Evolutionary conservation across 305 asterid genomes (phyloP).

Genomic region (Solanum hybrid): DNA sequence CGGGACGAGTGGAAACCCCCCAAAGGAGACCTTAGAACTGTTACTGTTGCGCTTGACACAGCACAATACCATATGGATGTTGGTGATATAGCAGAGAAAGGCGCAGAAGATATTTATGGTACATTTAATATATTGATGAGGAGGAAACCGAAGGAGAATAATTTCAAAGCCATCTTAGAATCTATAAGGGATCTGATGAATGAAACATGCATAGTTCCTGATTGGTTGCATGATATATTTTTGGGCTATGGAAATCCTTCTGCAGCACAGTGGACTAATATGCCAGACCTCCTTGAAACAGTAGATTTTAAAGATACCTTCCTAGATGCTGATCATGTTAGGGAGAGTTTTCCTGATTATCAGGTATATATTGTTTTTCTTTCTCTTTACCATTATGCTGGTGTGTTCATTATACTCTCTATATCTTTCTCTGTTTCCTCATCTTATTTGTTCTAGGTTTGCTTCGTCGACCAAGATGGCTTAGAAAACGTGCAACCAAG

Average conservation of each 20-base stretch:
- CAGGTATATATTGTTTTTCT: constrained; percentile 39
- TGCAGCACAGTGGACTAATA: constrained; percentile 92
- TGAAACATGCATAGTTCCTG: constrained; percentile 97
- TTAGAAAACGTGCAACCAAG: constrained; percentile 46
- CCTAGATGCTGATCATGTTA: constrained; percentile 81
- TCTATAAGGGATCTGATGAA: constrained; percentile 98
- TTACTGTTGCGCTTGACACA: constrained; percentile 83
- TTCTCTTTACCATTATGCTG: background rate
- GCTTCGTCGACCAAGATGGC: constrained; percentile 65
- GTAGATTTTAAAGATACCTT: constrained; percentile 94
- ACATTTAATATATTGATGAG: constrained; percentile 90
- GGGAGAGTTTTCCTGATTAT: constrained; percentile 70
- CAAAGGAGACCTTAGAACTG: constrained; percentile 92
- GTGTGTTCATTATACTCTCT: constrained; percentile 1
- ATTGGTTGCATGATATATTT: constrained; percentile 93
- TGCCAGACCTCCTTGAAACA: constrained; percentile 75
- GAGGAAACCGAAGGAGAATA: constrained; percentile 97
- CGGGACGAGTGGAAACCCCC: constrained; percentile 99
- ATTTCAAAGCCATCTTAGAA: constrained; percentile 95
- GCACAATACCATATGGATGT: constrained; percentile 99
- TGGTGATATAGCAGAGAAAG: constrained; percentile 85
- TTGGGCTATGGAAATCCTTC: constrained; percentile 98
- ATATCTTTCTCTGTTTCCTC: constrained; percentile 2
- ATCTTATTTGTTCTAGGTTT: constrained; percentile 46
- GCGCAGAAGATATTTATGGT: constrained; percentile 75